These are phyloP conservation scores for Aspergillus ochraceus DNA, from an alignment of 2,329 filamentous ascomycete species.

Conservation along the genomic window DNA sequence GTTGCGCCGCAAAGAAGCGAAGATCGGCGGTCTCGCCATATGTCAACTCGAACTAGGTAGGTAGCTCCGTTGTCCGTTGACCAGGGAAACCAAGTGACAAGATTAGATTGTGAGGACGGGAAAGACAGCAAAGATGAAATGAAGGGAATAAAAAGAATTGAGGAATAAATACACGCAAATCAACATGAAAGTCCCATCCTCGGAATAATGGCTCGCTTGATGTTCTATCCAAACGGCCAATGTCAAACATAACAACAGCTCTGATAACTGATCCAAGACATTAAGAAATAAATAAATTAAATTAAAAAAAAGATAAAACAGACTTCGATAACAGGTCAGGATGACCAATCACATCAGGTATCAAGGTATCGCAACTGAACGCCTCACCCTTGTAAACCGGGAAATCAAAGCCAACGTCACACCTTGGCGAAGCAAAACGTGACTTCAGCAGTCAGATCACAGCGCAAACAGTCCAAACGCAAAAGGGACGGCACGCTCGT, in stretches of 20 bases:
- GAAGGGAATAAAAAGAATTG: background rate
- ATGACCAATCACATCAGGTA: constrained; percentile 3
- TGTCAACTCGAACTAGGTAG: background rate
- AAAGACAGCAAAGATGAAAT: too few species aligned
- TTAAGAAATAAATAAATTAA: background rate
- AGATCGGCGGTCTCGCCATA: background rate
- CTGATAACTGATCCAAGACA: background rate
- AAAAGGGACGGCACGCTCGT: background rate
- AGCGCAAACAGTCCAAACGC: background rate
- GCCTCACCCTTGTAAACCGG: background rate
- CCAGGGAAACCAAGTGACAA: background rate
- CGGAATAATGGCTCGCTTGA: background rate
- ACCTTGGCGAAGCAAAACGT: background rate
- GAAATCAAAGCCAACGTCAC: background rate
- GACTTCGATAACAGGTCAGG: background rate
- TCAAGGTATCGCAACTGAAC: background rate
- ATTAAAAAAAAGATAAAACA: background rate
- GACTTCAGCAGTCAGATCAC: background rate
- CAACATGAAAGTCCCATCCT: too few species aligned
- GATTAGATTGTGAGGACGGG: background rate
- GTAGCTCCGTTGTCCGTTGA: background rate
- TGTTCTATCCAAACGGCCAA: background rate
- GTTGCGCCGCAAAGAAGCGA: background rate
- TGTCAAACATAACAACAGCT: background rate
- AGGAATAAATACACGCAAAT: background rate